Base-by-base conservation (phyloP, 179 eudicot species). In the Carnegiea gigantea region DNA sequence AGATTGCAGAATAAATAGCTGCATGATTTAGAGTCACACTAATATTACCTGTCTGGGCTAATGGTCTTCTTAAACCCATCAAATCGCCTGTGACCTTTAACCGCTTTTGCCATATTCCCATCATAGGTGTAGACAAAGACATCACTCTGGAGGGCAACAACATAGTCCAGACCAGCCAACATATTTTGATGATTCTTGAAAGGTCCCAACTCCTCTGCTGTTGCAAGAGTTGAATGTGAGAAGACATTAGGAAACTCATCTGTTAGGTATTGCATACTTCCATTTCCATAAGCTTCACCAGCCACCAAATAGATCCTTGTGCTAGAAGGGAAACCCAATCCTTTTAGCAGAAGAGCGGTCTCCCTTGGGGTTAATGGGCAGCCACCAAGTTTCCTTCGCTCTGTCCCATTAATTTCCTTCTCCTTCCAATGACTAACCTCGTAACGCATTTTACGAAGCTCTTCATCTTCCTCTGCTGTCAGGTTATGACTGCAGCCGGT, bases 21-120 rank as follows among this genome's bases (percentile, higher is more conserved):
- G 60, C 14, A 54, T 54, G 28, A 62, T 62, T 23, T 21, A 11
- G 68, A n/a, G 9, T 14, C 10, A 24, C 77, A 49, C 48, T 24
- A 33, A 23, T 48, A 40, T 28, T 92, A 96, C 98, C 97, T 92
- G 86, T 95, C 98, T 21, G 99, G 98, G 78, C 84, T 89, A 59
- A 97, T 89, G 53, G 99, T 96, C 84, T 92, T 97, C 93, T 89
- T 91, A 83, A 97, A 97, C 73, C 90, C 90, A 83, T 95, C 98
- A 81, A 97, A 97, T 13, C 97, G 91, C 85, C 99, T 86, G 81
- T 97, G 99, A 73, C 99, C 99, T 88, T 93, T 92, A 75, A 97
- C 98, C 28, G 98, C 99, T 88, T 97, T 97, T 12, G 99, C 99
- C 99, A 97, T 95, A 81, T 95, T 97, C 77, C 99, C 99, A 84